These are phyloP conservation scores for Colletotrichum chrysophilum DNA, from an alignment of 2,329 filamentous ascomycete species.

Conservation along the genomic window DNA sequence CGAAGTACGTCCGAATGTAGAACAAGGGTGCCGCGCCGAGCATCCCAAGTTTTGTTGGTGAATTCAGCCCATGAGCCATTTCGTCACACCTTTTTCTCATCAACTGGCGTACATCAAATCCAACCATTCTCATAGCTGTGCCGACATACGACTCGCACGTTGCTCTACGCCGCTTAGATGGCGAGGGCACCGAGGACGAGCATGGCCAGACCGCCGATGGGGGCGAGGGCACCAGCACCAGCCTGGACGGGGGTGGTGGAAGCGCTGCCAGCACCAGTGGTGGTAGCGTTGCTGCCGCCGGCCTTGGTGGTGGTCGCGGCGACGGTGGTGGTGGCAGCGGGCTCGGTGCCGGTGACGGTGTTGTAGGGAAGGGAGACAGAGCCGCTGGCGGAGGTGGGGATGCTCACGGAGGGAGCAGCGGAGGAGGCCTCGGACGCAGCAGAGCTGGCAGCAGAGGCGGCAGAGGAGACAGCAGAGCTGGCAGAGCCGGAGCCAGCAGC, in stretches of 20 bases:
- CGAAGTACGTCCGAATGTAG: not conserved
- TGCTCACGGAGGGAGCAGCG: not conserved
- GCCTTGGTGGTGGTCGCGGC: slow-evolving; percentile 8
- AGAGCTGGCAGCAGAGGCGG: not conserved
- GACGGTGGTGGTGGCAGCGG: not conserved
- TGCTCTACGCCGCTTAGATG: not conserved
- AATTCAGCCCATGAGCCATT: not conserved
- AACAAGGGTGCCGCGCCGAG: not conserved
- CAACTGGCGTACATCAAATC: not conserved
- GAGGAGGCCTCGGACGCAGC: not conserved
- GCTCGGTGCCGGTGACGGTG: slow-evolving; percentile 11
- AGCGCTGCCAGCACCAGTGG: slow-evolving; percentile 18
- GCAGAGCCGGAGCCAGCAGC: slow-evolving; percentile 4
- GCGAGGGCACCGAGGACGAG: slow-evolving; percentile 19
- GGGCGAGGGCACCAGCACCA: slow-evolving; percentile 14
- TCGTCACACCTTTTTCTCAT: not conserved
- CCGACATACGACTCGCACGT: not conserved
- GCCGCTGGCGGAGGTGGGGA: slow-evolving; percentile 1
- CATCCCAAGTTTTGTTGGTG: not conserved
- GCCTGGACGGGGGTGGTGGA: slow-evolving; percentile 1
- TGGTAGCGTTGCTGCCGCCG: not conserved
- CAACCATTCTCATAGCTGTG: not conserved
- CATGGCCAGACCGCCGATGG: slow-evolving; percentile 19
- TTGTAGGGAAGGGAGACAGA: not conserved
- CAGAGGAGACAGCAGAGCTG: not conserved